Base-by-base conservation (phyloP, 2,329 filamentous ascomycete species). In the Arthrinium phaeospermum region DNA sequence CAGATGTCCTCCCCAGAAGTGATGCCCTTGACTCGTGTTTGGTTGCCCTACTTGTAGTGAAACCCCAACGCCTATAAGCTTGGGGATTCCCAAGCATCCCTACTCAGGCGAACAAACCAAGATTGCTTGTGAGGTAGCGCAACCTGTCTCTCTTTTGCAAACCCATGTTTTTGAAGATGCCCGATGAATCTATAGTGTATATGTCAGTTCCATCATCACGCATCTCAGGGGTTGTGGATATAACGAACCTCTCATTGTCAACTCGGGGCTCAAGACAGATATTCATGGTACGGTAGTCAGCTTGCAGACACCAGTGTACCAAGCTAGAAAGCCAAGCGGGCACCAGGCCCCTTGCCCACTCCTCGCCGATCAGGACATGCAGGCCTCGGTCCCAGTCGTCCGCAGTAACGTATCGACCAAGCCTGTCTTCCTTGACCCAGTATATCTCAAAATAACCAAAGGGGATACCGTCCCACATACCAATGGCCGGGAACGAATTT, bases 391-490 rank as follows among this genome's bases (percentile, higher is more conserved):
- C 96, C 82, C 93, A 98, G 77, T 98, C 93, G 10, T 89, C 90
- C 0, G 91, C 90, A 4, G 89, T 87, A 4, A 97, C 82, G 75
- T 94, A 87, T 68, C 87, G 88, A 0, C 94, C 94, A 0, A 99
- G 81, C 0, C 86, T 84, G 79, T 98, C 96, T 80, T 99, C 96
- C 79, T 97, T 98, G 4, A 96, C 94, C 96, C 96, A 99, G 84
- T 99, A 99, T 46, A 99, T 89, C 84, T 99, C 96, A 80, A 99
- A 98, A 81, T 97, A 99, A 0, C 95, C 96, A 83, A 98, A 99
- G 0, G 96, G 96, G 73, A 96, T 92, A 14, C 94, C 95, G 77
- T 98, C 94, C 94, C 96, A 99, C 80, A 95, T 92, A 0, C 94
- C 96, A 73, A 98, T 96, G 0, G 92, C 94, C 0, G 96, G 96